These are phyloP conservation scores for Graphilbum fragrans DNA, from an alignment of 2,329 filamentous ascomycete genomes.

Conservation along the genomic window DNA sequence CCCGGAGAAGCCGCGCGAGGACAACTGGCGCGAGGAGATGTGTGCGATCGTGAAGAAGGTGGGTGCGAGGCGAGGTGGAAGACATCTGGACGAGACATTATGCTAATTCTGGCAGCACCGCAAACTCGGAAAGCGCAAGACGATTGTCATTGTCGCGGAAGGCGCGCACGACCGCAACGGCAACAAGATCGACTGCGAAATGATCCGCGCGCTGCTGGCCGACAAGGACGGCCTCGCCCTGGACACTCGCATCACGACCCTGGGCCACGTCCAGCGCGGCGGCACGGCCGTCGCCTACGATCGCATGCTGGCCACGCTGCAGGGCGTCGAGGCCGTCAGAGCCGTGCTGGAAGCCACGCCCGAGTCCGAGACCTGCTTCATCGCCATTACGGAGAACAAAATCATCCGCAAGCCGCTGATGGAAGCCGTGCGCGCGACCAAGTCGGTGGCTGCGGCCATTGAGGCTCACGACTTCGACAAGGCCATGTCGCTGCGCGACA, in stretches of 20 bases:
- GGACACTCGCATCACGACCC: conserved; percentile 86
- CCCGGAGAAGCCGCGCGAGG: conserved; percentile 78
- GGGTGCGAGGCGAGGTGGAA: too few relatives aligned
- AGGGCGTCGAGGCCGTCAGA: conserved; percentile 88
- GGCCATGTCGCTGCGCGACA: conserved; percentile 81
- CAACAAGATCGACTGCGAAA: conserved; percentile 67
- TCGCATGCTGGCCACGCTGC: conserved; percentile 81
- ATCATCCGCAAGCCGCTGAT: conserved; percentile 84
- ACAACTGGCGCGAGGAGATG: conserved; percentile 88
- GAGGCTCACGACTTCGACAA: conserved; percentile 72
- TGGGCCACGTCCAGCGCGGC: conserved; percentile 95
- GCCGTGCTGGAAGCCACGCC: conserved; percentile 83
- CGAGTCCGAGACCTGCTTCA: conserved; percentile 83
- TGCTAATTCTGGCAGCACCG: conserved; percentile 53
- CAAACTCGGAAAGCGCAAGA: conserved; percentile 83
- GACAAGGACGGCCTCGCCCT: conserved; percentile 60
- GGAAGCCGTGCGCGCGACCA: conserved; percentile 76
- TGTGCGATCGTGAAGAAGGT: conserved; percentile 62
- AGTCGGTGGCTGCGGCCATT: conserved; percentile 73
- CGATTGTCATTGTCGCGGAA: conserved; percentile 95
- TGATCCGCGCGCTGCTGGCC: conserved; percentile 82
- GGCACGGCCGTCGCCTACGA: conserved; percentile 89
- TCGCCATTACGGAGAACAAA: conserved; percentile 96
- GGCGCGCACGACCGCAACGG: conserved; percentile 79
- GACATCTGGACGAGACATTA: background rate